A percentile compares a stretch with the other conserved stretches of the same genome.
Conservation (phyloP, 2,329 filamentous ascomycete species). For the Rutstroemia sp. region DNA sequence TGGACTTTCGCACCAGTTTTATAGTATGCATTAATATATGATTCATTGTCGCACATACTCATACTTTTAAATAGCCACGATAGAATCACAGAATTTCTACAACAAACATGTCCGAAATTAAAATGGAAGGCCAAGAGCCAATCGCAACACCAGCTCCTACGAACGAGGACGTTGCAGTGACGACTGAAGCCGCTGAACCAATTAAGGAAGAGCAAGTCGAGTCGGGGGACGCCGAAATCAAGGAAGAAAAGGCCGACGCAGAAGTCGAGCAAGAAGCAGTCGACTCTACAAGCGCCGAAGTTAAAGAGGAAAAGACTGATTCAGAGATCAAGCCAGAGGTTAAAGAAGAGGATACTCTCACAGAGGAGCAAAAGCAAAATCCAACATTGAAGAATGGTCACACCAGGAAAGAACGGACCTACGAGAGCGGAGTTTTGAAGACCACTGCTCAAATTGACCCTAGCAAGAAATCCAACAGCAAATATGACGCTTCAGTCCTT, state of each 20-base stretch:
- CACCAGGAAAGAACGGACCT: slow-evolving; percentile 11
- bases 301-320: slow-evolving; percentile 4
- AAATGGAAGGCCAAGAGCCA: slow-evolving; percentile 8
- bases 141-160: slow-evolving; percentile 17
- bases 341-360: slow-evolving; percentile 11
- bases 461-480: slow-evolving; percentile 38
- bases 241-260: slow-evolving; percentile 10
- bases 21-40: neutral
- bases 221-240: slow-evolving; percentile 1
- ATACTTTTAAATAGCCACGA: neutral
- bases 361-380: neutral
- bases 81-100: neutral
- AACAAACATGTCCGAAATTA: slow-evolving; percentile 9
- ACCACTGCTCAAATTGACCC: slow-evolving; percentile 22
- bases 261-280: slow-evolving; percentile 4
- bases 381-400: neutral
- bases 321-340: neutral
- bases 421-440: slow-evolving; percentile 22
- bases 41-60: neutral
- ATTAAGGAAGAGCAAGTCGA: slow-evolving; percentile 12
- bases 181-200: slow-evolving; percentile 12
- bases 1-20: neutral
- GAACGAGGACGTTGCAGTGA: slow-evolving; percentile 15
- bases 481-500: slow-evolving; percentile 48
- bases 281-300: neutral